These are phyloP conservation scores for Priceomyces melissophilus DNA, from an alignment of 805 yeast species.

Conservation along the genomic window DNA sequence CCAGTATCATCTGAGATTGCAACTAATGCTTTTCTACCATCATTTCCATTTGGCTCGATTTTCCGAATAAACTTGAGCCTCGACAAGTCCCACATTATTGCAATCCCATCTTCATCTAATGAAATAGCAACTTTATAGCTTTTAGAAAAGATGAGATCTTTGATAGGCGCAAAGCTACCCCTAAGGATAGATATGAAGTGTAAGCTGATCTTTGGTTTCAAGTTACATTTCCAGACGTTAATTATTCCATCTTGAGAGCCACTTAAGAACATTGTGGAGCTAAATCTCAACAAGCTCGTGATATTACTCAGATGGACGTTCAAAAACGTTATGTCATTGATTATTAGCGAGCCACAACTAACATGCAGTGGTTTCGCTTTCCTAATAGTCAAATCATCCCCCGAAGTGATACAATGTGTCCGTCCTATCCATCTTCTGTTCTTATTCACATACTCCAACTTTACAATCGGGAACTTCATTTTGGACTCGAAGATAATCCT, in stretches of 20 bases:
- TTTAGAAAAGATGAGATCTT: conserved; percentile 45
- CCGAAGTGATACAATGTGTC: conserved; percentile 35
- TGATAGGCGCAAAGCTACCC: conserved; percentile 54
- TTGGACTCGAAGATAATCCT: conserved; percentile 42
- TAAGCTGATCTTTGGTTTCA: conserved; percentile 24
- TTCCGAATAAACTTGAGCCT: conserved; percentile 48
- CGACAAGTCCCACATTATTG: conserved; percentile 64
- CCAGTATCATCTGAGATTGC: conserved; percentile 58
- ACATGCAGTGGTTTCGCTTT: conserved; percentile 20
- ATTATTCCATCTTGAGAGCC: conserved; percentile 60
- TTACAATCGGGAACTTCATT: conserved; percentile 36
- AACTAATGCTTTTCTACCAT: conserved; percentile 21
- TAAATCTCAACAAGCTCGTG: conserved; percentile 38
- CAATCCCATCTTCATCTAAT: conserved; percentile 51
- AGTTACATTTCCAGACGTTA: conserved; percentile 51
- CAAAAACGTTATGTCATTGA: conserved; percentile 44
- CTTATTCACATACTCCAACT: conserved; percentile 43
- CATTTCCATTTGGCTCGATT: conserved; percentile 16
- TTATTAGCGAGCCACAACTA: conserved; percentile 29
- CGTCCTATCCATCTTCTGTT: conserved; percentile 51
- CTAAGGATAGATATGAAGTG: conserved; percentile 46
- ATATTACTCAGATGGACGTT: conserved; percentile 40
- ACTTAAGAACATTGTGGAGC: conserved; percentile 41
- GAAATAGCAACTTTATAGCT: conserved; percentile 55
- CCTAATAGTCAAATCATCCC: conserved; percentile 35